Percentiles rank a stretch among this genome's conserved stretches.
These are phyloP conservation scores for Xylaria arbuscula DNA, from an alignment of 2,329 filamentous ascomycete species.

Conservation along the genomic window DNA sequence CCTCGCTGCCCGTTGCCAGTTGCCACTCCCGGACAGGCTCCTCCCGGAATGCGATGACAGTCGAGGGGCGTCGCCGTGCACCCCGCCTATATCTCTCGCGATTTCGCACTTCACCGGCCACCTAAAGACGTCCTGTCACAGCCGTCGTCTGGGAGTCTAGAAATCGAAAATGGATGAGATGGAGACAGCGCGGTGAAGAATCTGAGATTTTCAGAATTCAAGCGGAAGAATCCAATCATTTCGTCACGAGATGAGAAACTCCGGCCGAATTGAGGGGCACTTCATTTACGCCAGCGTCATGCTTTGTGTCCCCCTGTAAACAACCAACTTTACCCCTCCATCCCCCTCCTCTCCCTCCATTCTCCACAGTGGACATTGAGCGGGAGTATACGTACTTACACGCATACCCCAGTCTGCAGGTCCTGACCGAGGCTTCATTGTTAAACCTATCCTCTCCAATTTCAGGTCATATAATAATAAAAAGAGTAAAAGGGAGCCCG, in stretches of 20 bases:
- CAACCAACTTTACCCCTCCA: slow-evolving; percentile 20
- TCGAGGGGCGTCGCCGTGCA: too few relatives aligned
- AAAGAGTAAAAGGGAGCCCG: too few relatives aligned
- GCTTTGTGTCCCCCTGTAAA: slow-evolving; percentile 4
- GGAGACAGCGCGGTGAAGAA: neutral
- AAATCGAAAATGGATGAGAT: neutral
- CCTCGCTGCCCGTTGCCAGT: neutral
- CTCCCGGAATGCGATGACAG: slow-evolving; percentile 13
- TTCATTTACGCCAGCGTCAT: slow-evolving; percentile 27
- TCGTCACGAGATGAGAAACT: slow-evolving; percentile 18
- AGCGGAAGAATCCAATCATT: slow-evolving; percentile 1
- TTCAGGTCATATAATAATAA: neutral
- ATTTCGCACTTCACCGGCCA: too few relatives aligned
- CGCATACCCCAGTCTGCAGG: neutral
- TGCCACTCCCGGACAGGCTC: slow-evolving; percentile 20
- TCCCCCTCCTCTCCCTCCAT: neutral
- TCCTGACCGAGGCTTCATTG: neutral
- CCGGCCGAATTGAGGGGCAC: slow-evolving; percentile 36
- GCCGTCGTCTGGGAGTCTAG: neutral
- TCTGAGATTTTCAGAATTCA: too few relatives aligned
- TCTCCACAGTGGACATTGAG: too few relatives aligned
- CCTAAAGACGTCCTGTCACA: neutral
- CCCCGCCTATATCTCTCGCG: too few relatives aligned
- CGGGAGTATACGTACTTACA: neutral
- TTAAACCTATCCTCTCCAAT: neutral